Evolutionary conservation across 2,329 filamentous ascomycete genomes (phyloP).

Genomic region (Aquanectria penicillioides): DNA sequence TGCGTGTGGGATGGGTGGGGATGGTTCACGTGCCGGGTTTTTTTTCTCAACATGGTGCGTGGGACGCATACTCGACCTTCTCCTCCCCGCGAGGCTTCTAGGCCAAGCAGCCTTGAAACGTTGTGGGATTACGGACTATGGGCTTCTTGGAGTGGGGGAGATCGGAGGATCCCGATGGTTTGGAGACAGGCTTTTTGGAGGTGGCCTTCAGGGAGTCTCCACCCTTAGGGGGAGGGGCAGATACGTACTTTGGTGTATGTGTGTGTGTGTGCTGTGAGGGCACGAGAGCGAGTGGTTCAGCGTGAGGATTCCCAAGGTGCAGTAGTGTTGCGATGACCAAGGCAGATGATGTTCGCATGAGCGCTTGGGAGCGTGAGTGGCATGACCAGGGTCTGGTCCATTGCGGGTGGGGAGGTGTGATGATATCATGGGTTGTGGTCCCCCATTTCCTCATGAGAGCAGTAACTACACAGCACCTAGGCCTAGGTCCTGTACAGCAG

Average conservation of each 20-base stretch:
- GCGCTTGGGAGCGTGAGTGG: constrained; percentile 23
- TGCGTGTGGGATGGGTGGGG: not conserved
- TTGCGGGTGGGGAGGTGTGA: constrained; percentile 34
- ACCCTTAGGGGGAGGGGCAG: no score
- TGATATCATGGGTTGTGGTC: constrained; percentile 40
- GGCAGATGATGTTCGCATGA: constrained; percentile 36
- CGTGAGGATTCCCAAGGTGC: constrained; percentile 6
- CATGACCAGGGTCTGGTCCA: constrained; percentile 31
- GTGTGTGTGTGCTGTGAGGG: no score
- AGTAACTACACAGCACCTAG: not conserved
- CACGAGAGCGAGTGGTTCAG: not conserved
- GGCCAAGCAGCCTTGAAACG: no score
- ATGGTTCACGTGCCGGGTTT: constrained; percentile 4
- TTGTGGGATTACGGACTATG: no score
- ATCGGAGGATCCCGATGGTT: constrained; percentile 33
- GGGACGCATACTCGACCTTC: no score
- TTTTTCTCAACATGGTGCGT: not conserved
- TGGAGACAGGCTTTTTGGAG: constrained; percentile 3
- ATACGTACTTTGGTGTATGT: no score
- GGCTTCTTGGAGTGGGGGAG: constrained; percentile 9
- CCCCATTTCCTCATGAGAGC: constrained; percentile 21
- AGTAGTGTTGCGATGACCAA: constrained; percentile 18
- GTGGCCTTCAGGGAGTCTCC: no score
- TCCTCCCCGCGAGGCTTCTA: no score
- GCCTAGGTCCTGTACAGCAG: no score